Base-by-base conservation (phyloP, 805 yeast genomes). In the Ogataea populi-albae region DNA sequence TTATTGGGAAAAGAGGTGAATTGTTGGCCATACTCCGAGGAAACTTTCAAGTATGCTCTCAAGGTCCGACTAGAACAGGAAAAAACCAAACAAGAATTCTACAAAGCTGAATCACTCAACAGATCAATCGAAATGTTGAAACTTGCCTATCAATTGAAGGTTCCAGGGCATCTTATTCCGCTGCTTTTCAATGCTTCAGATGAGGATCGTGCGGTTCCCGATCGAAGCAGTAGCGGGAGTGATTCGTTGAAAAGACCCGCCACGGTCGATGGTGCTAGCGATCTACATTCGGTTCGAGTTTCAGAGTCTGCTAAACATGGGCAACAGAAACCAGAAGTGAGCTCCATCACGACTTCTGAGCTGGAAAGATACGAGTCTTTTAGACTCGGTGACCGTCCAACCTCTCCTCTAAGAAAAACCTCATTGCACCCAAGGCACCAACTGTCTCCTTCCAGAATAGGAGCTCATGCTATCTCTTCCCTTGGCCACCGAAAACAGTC, bases 41-140 rank as follows among this genome's bases (percentile, higher is more conserved):
- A 68, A 6, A 71, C 87, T 3, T 66, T 80, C 19, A 56, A 66
- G 17, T 76, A 73, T 44, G 79, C 87, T 0, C 59, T 86, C 23
- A 68, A 69, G 22, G 68, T 82, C 20, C 69, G 78, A 34, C 57
- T 76, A 3, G 88, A 86, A 54, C 91, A 83, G 52, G 96, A 89
- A 55, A 69, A 73, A 28, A 82, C 96, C 2, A 82, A 81, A 46
- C 96, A 88, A 56, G 93, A 83, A 46, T 80, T 68, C 47, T 81
- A 83, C 55, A 73, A 71, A 35, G 63, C 81, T 15, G 95, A 88
- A 53, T 62, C 71, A 26, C 66, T 81, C 17, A 71, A 72, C 26
- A 71, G 73, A 37, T 72, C 83, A 16, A 60, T 82, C 21, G 80
- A 81, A 34, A 65, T 88, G 14, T 50, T 89, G 33, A 75, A 75